Conservation (phyloP, 768 basidiomycete genomes). For the Trametes cinnabarina region DNA sequence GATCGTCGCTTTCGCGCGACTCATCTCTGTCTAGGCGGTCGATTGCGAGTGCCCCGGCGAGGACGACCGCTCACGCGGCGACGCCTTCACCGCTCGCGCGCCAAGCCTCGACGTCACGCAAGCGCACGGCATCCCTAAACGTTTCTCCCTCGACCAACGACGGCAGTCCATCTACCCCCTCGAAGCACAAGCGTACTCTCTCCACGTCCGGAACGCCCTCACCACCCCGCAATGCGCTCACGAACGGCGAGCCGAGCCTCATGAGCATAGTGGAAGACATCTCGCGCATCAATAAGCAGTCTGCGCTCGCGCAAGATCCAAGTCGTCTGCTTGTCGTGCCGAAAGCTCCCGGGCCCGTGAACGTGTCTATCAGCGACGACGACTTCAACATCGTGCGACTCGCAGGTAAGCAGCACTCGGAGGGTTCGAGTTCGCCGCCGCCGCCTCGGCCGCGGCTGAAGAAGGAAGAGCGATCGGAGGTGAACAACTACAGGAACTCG, state of each 20-base stretch:
- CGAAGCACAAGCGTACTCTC: slow-evolving; percentile 11
- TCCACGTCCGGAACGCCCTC: slow-evolving; percentile 13
- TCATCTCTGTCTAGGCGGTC: slow-evolving; percentile 30
- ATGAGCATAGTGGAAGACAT: slow-evolving; percentile 73
- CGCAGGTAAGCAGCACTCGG: neutral
- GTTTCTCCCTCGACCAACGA: neutral
- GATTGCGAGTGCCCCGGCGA: slow-evolving; percentile 21
- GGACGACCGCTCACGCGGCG: neutral
- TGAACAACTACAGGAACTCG: slow-evolving; percentile 12
- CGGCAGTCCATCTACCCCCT: neutral
- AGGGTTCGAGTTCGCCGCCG: neutral
- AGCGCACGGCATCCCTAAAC: slow-evolving; percentile 21
- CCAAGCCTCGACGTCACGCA: slow-evolving; percentile 10
- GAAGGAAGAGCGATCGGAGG: neutral
- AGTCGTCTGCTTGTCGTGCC: slow-evolving; percentile 39
- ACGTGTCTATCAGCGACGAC: slow-evolving; percentile 13
- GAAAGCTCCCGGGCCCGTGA: slow-evolving; percentile 48
- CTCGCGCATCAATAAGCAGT: slow-evolving; percentile 37
- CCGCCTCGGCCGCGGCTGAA: neutral
- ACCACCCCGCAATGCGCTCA: slow-evolving; percentile 1
- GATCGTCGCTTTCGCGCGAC: slow-evolving; percentile 27
- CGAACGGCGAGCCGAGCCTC: slow-evolving; percentile 39
- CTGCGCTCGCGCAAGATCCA: slow-evolving; percentile 28
- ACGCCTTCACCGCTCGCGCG: neutral
- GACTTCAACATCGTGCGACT: neutral